Percentiles rank a stretch among this genome's conserved stretches.
phyloP scores from a whole-genome alignment of 1,284 basidiomycete genomes.

The Ustilago shanxiensis region DNA sequence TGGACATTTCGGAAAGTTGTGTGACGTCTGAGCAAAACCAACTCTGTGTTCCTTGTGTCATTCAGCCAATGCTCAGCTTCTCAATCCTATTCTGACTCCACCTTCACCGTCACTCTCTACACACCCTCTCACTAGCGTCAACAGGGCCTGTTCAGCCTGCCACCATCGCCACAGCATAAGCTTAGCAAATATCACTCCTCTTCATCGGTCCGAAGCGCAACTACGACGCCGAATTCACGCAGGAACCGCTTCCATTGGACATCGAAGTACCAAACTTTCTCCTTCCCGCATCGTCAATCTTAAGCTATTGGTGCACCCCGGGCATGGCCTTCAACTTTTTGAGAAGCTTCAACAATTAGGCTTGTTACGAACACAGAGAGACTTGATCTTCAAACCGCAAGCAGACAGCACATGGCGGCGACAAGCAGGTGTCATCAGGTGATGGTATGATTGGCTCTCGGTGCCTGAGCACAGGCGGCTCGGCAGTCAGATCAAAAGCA shows the following conservation, averaged over 20 bases:
- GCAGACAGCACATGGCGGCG: slow-evolving; percentile 25
- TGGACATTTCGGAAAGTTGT: slow-evolving; percentile 11
- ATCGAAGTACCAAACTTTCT: too few relatives aligned
- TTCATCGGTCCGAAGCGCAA: too few relatives aligned
- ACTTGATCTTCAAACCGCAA: too few relatives aligned
- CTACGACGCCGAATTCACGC: too few relatives aligned
- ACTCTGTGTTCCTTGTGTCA: not conserved
- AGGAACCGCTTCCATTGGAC: too few relatives aligned
- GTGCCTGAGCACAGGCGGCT: slow-evolving; percentile 36
- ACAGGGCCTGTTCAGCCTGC: not conserved
- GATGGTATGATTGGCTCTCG: slow-evolving; percentile 49
- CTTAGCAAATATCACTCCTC: not conserved
- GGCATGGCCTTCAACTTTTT: too few relatives aligned
- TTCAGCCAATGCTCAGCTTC: not conserved
- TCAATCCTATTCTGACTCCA: too few relatives aligned
- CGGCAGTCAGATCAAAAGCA: slow-evolving; percentile 24
- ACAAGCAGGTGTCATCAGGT: slow-evolving; percentile 14
- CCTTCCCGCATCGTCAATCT: too few relatives aligned
- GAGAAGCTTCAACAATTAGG: too few relatives aligned
- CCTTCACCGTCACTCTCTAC: not conserved
- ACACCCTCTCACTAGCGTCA: not conserved
- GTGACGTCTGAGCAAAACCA: slow-evolving; percentile 6
- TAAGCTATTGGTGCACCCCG: too few relatives aligned
- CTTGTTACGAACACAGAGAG: too few relatives aligned
- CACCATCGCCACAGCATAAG: not conserved